phyloP scores from a whole-genome alignment of 345 rosid genomes.

The Citrus maxima region DNA sequence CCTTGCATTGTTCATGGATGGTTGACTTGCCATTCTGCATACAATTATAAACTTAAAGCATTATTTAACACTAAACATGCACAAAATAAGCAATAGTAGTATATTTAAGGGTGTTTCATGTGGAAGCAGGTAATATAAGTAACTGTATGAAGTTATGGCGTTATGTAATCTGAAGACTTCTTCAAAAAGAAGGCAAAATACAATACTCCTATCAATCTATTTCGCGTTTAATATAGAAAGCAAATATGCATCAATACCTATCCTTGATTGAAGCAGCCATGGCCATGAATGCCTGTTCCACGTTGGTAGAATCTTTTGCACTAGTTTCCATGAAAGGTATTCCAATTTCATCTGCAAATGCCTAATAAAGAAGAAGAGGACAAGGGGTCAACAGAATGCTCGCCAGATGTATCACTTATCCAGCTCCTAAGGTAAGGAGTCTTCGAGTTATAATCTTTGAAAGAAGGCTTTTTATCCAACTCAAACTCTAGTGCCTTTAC shows the following conservation, averaged over 20 bases:
- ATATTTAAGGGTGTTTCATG: background rate
- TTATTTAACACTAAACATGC: background rate
- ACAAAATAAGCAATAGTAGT: background rate
- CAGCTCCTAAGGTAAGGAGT: too few species aligned
- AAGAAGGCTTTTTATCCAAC: too few species aligned
- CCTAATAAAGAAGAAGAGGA: slow-evolving; percentile 24
- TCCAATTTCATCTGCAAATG: slow-evolving; percentile 78
- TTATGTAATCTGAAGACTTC: background rate
- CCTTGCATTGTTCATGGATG: slow-evolving; percentile 56
- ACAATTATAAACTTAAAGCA: background rate
- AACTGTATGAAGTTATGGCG: too few species aligned
- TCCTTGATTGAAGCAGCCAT: slow-evolving; percentile 76
- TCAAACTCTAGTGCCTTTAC: too few species aligned
- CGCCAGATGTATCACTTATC: too few species aligned
- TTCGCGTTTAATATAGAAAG: background rate
- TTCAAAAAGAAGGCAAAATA: background rate
- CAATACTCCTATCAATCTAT: background rate
- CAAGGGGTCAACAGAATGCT: background rate
- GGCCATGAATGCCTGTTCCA: slow-evolving; percentile 79
- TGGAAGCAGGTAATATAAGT: too few species aligned
- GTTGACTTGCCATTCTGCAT: slow-evolving; percentile 82
- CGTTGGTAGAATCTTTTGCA: slow-evolving; percentile 72
- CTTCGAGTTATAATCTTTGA: too few species aligned
- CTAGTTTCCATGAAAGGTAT: slow-evolving; percentile 81
- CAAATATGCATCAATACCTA: slow-evolving; percentile 29